Conservation (phyloP, 2,329 filamentous ascomycete species). For the Tolypocladium tundrense region DNA sequence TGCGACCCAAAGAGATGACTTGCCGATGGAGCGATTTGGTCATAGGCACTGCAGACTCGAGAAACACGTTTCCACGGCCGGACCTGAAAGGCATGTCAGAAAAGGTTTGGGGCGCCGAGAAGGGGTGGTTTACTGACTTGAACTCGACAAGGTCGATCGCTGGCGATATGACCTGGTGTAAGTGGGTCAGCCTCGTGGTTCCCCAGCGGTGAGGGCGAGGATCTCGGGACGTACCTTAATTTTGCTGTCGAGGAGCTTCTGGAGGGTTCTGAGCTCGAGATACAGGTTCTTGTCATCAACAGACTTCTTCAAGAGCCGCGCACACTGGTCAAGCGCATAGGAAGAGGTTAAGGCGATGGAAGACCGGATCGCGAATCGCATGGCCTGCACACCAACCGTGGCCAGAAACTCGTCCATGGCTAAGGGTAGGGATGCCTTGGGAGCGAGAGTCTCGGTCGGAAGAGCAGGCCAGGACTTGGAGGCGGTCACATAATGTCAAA, state of each 20-base stretch:
- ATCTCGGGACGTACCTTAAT: constrained; percentile 55
- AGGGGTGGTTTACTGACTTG: constrained; percentile 40
- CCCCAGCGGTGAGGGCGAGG: not conserved
- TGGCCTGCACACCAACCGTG: constrained; percentile 54
- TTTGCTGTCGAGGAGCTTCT: constrained; percentile 69
- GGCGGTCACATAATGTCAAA: constrained; percentile 1
- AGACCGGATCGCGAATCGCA: constrained; percentile 86
- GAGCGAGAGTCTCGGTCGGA: not conserved
- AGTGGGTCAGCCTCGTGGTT: not conserved
- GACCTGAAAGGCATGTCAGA: constrained; percentile 23
- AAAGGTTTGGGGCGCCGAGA: not conserved
- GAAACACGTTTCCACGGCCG: constrained; percentile 42
- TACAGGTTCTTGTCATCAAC: constrained; percentile 62
- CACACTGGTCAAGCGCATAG: constrained; percentile 76
- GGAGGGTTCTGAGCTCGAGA: constrained; percentile 58
- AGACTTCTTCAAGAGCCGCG: constrained; percentile 59
- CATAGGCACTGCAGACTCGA: constrained; percentile 76
- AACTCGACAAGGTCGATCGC: constrained; percentile 89
- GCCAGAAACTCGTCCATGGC: constrained; percentile 59
- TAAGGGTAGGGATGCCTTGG: not conserved
- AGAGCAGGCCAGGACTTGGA: not conserved
- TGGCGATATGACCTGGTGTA: constrained; percentile 65
- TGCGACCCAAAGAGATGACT: constrained; percentile 68
- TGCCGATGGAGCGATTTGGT: constrained; percentile 76
- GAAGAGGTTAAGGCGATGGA: constrained; percentile 77